A percentile compares a stretch with the other conserved stretches of the same genome.
Conservation (phyloP, 2,329 filamentous ascomycete species). For the Massarina eburnea region DNA sequence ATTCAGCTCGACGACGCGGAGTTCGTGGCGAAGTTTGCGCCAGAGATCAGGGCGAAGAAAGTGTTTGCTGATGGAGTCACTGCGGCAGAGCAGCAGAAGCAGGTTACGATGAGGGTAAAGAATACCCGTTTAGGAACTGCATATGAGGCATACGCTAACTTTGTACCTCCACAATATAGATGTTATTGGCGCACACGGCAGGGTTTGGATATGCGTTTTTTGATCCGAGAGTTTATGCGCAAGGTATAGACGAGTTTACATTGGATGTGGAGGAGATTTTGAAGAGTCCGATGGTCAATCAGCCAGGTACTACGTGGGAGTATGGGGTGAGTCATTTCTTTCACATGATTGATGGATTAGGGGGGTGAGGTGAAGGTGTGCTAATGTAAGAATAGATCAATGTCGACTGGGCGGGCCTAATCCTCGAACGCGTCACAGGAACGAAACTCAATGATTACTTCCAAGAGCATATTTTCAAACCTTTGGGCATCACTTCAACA, state of each 20-base stretch:
- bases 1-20: slow-evolving; percentile 39
- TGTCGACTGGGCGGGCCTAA: slow-evolving; percentile 54
- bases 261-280: slow-evolving; percentile 56
- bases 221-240: slow-evolving; percentile 48
- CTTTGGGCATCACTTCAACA: slow-evolving; percentile 50
- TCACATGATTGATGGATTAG: neutral
- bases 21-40: slow-evolving; percentile 32
- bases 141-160: too few species aligned
- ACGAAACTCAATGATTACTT: slow-evolving; percentile 50
- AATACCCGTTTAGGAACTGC: too few species aligned
- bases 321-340: slow-evolving; percentile 49
- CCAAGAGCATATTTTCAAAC: slow-evolving; percentile 49
- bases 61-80: slow-evolving; percentile 40
- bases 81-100: slow-evolving; percentile 41
- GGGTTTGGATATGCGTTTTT: slow-evolving; percentile 54
- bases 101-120: slow-evolving; percentile 54
- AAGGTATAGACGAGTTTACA: slow-evolving; percentile 58
- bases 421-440: slow-evolving; percentile 49
- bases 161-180: too few species aligned
- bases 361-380: neutral
- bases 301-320: slow-evolving; percentile 64
- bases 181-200: slow-evolving; percentile 55
- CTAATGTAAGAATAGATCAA: slow-evolving; percentile 43
- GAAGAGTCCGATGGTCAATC: slow-evolving; percentile 58
- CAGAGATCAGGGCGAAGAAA: slow-evolving; percentile 46